Evolutionary conservation across 2,329 filamentous ascomycete species (phyloP), one percentile per base, ranked within the genome.

Genomic region (Calonectria pseudoturangicola): DNA sequence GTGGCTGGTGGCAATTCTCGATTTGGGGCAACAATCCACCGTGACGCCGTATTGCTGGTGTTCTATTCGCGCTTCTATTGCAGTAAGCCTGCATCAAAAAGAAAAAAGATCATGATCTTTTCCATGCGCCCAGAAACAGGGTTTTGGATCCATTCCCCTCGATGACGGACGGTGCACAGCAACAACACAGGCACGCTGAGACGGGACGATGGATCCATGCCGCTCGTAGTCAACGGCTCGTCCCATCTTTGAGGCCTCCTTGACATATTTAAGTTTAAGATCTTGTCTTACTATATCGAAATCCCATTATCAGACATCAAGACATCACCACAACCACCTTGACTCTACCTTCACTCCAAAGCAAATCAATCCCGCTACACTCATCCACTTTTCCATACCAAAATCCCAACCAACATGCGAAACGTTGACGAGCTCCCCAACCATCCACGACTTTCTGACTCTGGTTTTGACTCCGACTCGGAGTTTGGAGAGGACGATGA

Each of bases 401-500:
- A 9, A 36, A 36, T n/a, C 16, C 25, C 39, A 10, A 25, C 21
- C 48, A 56, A 33, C 28, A 67, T 67, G 33, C 48, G 28, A 30
- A 18, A 36, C 39, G 45, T 16, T 2, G 39, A 33, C 36, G 39
- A 47, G 18, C 54, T 33, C 45, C 39, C 58, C 16, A 63, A 30
- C 27, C 27, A 47, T 15, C 47, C 39, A n/a, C 28, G 28, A 39
- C 43, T 50, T 27, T 36, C 28, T 25, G 28, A 58, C 36, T 58
- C 39, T 5, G 65, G 30, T 9, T 30, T 47, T 30, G 50, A 68
- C 8, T 39, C 51, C 9, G 65, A 48, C 18, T 45, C 28, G 4
- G 65, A 48, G 25, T 28, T 60, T 9, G 54, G 54, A 27, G 63
- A 50, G 47, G 63, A 66, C 18, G 47, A 66, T 41, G 45, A 51